Base-by-base conservation (phyloP, 106 monocot genomes). In the Phalaenopsis equestris region DNA sequence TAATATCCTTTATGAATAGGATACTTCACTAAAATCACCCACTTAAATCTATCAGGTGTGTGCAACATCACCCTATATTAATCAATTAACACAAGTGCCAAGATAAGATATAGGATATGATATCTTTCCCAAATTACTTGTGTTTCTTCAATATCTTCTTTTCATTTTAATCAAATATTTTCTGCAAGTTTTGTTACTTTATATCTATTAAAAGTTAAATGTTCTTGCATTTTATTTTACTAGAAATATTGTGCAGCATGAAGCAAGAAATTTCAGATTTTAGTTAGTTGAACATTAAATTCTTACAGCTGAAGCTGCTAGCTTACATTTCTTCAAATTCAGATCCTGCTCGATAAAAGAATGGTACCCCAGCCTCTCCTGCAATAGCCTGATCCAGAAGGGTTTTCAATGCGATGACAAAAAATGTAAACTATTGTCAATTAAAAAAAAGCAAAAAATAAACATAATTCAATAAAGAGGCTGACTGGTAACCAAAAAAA, bases 291-390 rank as follows among this genome's bases (percentile, higher is more conserved):
- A 30, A 37, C 30, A 2, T 2, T 30, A 30, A 68, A 68, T 30
- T 42, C 42, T 49, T 76, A 36, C 24, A 76, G 46, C 23, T 24
- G 76, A 42, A 36, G 43, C n/a, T 41, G 23, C 21, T 68, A 81
- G 65, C 97, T 86, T 89, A 98, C 97, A 98, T 98, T 91, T 98
- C 97, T 84, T 98, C 97, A 87, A 98, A 94, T 84, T 98, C 97
- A 82, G 97, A 98, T 77, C 97, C 97, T 83, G 97, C 97, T 88
- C 94, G 90, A 75, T 94, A 98, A 84, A 98, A 98, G 79, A 98
- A 98, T 21, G 97, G 97, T 73, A 98, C 97, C 10, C 97, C 94
- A 81, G 97, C 94, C 90, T 98, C 97, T 78, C 97, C 97, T 77
- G 97, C 97, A 91, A 98, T 94, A 83, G 97, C 97, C 97, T 98